Evolutionary conservation across 306 rosid genomes (phyloP).

Genomic region (Oemleria cerasiformis): DNA sequence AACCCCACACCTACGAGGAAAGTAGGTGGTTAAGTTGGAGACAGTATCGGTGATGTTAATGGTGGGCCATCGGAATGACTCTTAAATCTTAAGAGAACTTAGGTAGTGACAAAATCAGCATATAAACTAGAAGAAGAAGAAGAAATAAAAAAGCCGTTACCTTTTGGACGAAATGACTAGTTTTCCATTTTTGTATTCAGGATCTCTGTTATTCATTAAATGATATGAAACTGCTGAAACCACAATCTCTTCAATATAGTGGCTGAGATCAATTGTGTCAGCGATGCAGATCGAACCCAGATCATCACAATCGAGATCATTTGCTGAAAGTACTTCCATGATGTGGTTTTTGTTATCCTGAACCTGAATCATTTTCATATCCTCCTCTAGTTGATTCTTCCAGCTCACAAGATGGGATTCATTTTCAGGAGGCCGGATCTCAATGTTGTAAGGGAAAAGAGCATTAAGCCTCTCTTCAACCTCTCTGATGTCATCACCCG

Average conservation of each 20-base stretch:
- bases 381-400: slow-evolving; percentile 85
- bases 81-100: too few relatives aligned
- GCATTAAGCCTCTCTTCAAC: slow-evolving; percentile 59
- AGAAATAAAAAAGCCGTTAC: slow-evolving; percentile 29
- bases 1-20: too few relatives aligned
- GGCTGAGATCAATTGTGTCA: slow-evolving; percentile 78
- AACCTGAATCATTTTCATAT: slow-evolving; percentile 83
- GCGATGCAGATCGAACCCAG: slow-evolving; percentile 67
- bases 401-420: slow-evolving; percentile 84
- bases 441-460: slow-evolving; percentile 81
- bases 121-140: neutral
- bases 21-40: too few relatives aligned
- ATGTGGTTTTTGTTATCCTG: slow-evolving; percentile 93
- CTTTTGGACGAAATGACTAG: slow-evolving; percentile 72
- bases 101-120: neutral
- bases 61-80: too few relatives aligned
- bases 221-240: slow-evolving; percentile 91
- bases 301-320: slow-evolving; percentile 91
- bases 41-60: too few relatives aligned
- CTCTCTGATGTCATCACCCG: slow-evolving; percentile 51
- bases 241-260: slow-evolving; percentile 89
- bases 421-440: slow-evolving; percentile 77
- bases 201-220: slow-evolving; percentile 81
- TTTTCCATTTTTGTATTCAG: slow-evolving; percentile 89
- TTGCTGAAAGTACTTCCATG: slow-evolving; percentile 85